Conservation (phyloP, 495 filamentous ascomycete species). For the Beverwykella pulmonaria region DNA sequence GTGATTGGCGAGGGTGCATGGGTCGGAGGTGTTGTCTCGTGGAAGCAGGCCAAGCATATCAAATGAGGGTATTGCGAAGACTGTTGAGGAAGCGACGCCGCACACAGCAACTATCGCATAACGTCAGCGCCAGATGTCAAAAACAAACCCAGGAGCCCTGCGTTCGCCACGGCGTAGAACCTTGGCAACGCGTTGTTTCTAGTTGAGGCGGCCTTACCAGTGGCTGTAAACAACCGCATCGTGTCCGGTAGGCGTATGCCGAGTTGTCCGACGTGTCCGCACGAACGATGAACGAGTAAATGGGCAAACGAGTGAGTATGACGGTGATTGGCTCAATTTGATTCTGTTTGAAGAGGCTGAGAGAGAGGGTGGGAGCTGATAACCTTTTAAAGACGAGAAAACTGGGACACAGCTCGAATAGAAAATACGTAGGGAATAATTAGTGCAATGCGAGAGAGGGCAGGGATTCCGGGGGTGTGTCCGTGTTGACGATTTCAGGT, state of each 20-base stretch:
- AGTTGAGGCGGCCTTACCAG: neutral
- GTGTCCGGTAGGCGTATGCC: neutral
- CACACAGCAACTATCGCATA: neutral
- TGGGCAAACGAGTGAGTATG: neutral
- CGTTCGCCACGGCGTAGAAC: neutral
- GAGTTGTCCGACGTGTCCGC: neutral
- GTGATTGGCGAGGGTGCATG: slow-evolving; percentile 18
- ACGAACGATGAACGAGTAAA: too few relatives aligned
- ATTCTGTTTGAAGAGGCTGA: neutral
- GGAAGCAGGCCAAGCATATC: neutral
- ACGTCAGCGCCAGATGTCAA: slow-evolving; percentile 3
- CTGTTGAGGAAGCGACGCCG: slow-evolving; percentile 3
- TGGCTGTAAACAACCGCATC: neutral
- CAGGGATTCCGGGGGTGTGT: neutral
- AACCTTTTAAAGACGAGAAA: neutral
- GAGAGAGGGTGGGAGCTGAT: neutral
- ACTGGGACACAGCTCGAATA: neutral
- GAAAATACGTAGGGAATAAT: neutral
- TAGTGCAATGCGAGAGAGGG: neutral
- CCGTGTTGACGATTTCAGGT: neutral
- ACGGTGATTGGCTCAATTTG: neutral
- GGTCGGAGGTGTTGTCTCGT: neutral
- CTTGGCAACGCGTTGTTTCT: neutral
- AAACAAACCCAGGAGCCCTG: neutral
- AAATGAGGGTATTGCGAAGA: slow-evolving; percentile 3